Evolutionary conservation across 768 basidiomycete species (phyloP).

Genomic region (Amanita thiersii): DNA sequence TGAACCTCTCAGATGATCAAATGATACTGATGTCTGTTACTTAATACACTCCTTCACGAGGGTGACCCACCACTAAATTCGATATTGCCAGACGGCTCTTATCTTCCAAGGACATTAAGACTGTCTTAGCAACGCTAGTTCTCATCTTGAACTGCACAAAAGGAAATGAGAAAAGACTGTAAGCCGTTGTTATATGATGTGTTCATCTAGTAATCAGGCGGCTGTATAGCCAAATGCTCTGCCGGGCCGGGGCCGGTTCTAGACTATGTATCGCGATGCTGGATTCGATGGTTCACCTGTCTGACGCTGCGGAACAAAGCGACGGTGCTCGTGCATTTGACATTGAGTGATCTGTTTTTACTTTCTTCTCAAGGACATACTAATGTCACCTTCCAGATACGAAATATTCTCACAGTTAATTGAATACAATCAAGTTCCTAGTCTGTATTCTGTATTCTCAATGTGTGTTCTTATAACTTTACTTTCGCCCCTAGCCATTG

Average conservation of each 20-base stretch:
- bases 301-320: conserved; percentile 58
- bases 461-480: conserved; percentile 39
- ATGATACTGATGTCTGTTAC: conserved; percentile 61
- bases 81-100: conserved; percentile 43
- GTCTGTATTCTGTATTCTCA: conserved; percentile 50
- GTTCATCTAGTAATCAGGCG: conserved; percentile 9
- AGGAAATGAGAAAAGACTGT: conserved; percentile 49
- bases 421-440: conserved; percentile 46
- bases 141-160: conserved; percentile 69
- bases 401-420: conserved; percentile 57
- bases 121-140: conserved; percentile 53
- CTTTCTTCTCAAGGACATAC: conserved; percentile 9
- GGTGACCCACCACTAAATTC: conserved; percentile 8
- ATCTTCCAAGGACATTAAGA: conserved; percentile 54
- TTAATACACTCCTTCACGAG: conserved; percentile 8
- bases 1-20: conserved; percentile 65
- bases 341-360: conserved; percentile 46
- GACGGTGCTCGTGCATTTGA: conserved; percentile 68
- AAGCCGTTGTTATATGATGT: conserved; percentile 16
- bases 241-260: conserved; percentile 44
- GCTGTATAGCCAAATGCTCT: conserved; percentile 40
- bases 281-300: conserved; percentile 62
- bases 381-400: conserved; percentile 35
- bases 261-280: conserved; percentile 63
- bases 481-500: conserved; percentile 1